A percentile compares a stretch with the other conserved stretches of the same genome.
Conservation (phyloP, 2,329 filamentous ascomycete species). For the Ambrosiella beaveri region DNA sequence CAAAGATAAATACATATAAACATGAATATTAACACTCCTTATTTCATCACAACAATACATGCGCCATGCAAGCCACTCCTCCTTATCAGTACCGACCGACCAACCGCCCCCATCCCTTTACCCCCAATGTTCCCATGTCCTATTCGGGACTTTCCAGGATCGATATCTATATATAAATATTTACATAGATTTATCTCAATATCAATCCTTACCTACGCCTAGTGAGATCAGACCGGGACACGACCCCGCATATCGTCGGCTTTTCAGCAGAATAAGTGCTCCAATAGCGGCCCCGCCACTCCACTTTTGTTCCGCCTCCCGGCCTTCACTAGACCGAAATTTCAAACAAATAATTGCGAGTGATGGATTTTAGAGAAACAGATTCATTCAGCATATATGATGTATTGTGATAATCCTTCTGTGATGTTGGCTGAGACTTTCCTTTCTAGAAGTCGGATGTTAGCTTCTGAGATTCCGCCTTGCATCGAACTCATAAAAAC, state of each 20-base stretch:
- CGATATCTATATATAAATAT: too few relatives aligned
- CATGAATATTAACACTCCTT: too few relatives aligned
- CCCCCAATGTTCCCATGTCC: not conserved
- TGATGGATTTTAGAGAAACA: too few relatives aligned
- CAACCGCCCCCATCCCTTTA: not conserved
- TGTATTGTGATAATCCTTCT: not conserved
- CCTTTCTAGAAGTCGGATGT: not conserved
- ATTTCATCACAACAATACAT: too few relatives aligned
- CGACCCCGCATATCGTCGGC: conserved; percentile 10
- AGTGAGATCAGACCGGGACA: not conserved
- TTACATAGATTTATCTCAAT: too few relatives aligned
- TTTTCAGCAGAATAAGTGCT: conserved; percentile 8
- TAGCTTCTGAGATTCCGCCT: not conserved
- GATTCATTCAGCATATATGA: not conserved
- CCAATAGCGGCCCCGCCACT: not conserved
- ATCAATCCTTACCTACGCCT: not conserved
- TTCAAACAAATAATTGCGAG: too few relatives aligned
- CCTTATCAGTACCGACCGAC: not conserved
- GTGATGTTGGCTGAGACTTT: not conserved
- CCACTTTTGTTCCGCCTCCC: too few relatives aligned
- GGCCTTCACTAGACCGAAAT: too few relatives aligned
- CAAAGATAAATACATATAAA: too few relatives aligned
- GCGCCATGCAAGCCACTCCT: not conserved
- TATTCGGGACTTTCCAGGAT: too few relatives aligned
- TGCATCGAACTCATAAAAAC: not conserved